These are phyloP conservation scores for Malassezia dermatis DNA, from an alignment of 1,284 basidiomycete genomes.

Conservation along the genomic window DNA sequence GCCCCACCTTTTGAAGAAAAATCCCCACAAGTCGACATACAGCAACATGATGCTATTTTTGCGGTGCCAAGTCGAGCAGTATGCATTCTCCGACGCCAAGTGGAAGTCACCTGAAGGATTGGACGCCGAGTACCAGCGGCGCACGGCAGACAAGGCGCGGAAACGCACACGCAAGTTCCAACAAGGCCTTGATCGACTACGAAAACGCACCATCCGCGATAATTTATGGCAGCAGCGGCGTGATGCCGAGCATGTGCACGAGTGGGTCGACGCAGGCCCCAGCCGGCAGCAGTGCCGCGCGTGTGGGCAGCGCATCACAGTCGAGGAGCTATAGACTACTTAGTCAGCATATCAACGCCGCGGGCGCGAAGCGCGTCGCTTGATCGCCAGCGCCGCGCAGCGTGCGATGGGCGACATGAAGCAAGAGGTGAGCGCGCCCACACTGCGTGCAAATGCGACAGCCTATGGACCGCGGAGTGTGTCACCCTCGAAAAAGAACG, in stretches of 20 bases:
- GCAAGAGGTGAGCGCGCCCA: neutral
- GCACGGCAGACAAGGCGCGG: conserved; percentile 71
- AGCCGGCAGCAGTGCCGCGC: conserved; percentile 7
- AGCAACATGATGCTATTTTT: conserved; percentile 99
- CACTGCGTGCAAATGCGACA: neutral
- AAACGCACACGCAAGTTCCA: conserved; percentile 73
- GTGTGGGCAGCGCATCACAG: conserved; percentile 16
- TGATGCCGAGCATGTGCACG: conserved; percentile 35
- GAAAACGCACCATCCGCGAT: conserved; percentile 34
- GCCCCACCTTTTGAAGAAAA: conserved; percentile 87
- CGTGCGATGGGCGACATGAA: neutral
- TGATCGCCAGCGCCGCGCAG: neutral
- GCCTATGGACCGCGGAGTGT: neutral
- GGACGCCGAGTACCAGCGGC: conserved; percentile 73
- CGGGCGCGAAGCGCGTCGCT: neutral
- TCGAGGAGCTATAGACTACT: conserved; percentile 12
- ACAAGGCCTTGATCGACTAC: conserved; percentile 31
- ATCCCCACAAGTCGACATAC: conserved; percentile 91
- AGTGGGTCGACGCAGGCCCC: conserved; percentile 18
- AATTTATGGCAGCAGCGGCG: conserved; percentile 38
- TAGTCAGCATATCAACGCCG: neutral
- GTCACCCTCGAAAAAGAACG: neutral
- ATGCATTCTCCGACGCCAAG: conserved; percentile 74
- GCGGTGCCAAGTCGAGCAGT: conserved; percentile 84
- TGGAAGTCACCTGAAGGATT: conserved; percentile 89